phyloP scores from a whole-genome alignment of 2,329 filamentous ascomycete species.

The Fusarium neocosmosporiellum region DNA sequence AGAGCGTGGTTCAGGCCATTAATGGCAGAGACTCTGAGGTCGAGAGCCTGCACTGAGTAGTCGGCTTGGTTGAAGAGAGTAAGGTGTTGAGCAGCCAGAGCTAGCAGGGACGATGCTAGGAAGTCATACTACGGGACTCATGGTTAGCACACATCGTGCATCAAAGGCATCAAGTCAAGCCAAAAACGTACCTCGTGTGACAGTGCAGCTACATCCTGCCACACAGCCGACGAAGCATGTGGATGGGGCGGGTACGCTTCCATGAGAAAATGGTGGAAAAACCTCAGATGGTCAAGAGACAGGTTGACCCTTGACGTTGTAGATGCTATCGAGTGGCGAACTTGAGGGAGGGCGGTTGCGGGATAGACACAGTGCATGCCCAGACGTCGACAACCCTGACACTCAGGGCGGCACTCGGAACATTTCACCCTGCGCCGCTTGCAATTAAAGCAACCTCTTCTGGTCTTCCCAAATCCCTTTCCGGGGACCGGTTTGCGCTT shows the following conservation, averaged over 20 bases:
- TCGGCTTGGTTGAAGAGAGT: not conserved
- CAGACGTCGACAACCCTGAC: not conserved
- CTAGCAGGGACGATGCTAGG: not conserved
- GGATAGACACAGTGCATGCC: not conserved
- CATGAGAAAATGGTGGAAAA: not conserved
- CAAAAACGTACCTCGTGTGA: not conserved
- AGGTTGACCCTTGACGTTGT: not conserved
- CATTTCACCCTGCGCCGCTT: not conserved
- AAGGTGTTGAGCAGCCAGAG: not conserved
- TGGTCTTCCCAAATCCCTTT: not conserved
- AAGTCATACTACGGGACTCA: not conserved
- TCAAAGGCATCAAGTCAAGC: not conserved
- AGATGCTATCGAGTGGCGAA: not conserved
- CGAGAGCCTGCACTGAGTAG: not conserved
- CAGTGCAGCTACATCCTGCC: not conserved
- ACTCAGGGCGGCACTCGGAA: not conserved
- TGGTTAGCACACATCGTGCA: not conserved
- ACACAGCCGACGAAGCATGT: not conserved
- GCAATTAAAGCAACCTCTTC: not conserved
- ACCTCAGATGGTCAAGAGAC: not conserved
- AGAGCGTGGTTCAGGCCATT: not conserved
- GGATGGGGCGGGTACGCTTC: not conserved
- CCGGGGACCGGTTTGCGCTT: not conserved
- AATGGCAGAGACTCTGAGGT: not conserved
- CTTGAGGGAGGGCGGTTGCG: not conserved